Evolutionary conservation across 345 rosid species (phyloP), one percentile per base, ranked within the genome.

Genomic region (Moricandia arvensis): DNA sequence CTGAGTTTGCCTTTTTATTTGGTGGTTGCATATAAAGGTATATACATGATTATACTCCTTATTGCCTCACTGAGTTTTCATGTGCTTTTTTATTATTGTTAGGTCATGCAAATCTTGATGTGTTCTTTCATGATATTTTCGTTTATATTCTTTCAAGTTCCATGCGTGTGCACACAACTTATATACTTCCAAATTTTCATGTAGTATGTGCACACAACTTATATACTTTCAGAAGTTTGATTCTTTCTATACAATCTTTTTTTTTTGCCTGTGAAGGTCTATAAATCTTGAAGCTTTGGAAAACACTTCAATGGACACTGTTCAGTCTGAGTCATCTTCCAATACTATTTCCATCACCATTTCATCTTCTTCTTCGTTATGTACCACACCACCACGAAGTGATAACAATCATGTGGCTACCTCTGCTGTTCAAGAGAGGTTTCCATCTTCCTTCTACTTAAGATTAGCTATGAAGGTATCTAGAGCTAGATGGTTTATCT

Each of bases 401-500:
- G 65, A 78, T 59, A 41, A 2, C 34, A 70, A 66, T 75, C 73
- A 47, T 65, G 73, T 54, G 47, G 63, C 72, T 51, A 0, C 34
- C 34, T 12, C 62, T 58, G 9, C 65, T 43, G 62, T 67, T 43
- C 80, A 88, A 71, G 84, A 57, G 29, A 88, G 98, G 83, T 58
- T 88, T 74, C 58, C 87, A 51, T 13, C 77, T 49, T 63, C 89
- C 8, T 82, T 85, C 60, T 77, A 84, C 78, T 62, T 93, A 34
- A 85, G 95, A 77, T 68, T 68, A 18, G 99, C 94, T 30, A 83
- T 89, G 90, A 91, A 88, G 82, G 75, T 93, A 17, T 96, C 96
- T 8, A 89, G 99, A 83, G 90, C 98, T 15, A 87, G 98, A 77
- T 93, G 98, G 98, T 96, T 93, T 68, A 82, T 79, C 41, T 93